Base-by-base conservation (phyloP, 108 stramenopile genomes). In the Cyclostephanos invisitatus region DNA sequence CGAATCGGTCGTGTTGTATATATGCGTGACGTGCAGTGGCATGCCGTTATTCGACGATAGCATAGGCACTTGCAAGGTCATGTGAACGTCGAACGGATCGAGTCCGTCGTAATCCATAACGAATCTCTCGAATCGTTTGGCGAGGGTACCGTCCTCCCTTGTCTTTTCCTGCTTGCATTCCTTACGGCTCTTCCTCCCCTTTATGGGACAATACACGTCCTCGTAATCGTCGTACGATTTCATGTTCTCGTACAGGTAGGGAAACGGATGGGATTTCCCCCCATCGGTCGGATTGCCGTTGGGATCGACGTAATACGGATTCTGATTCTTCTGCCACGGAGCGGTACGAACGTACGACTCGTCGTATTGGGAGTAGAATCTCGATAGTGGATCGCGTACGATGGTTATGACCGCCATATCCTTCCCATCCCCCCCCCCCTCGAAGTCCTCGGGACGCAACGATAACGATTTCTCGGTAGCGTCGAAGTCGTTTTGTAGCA, bases 111-210 rank as follows among this genome's bases (percentile, higher is more conserved):
- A 80, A 9, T 73, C 64, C 12, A 18, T 11, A 0, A 74, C 73
- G 57, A 80, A 80, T 37, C 79, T 67, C 64, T 80, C 79, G 21
- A 80, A 74, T 61, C 63, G 58, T 21, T 63, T 37, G 22, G 79
- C 63, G n/a, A 80, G 56, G 7, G 79, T 80, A 8, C 79, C 79
- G 70, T 80, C 74, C 46, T 80, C 79, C 40, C 22, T 49, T 0
- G 72, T 50, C 25, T 48, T 32, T n/a, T 53, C 62, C n/a, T 63
- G 22, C 14, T 47, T 28, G 48, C 79, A 80, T 25, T 69, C 68
- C 44, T 36, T 73, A 1, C 67, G 60, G 57, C 28, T 55, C 4
- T 72, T 67, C 22, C 60, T 4, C 9, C 37, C 40, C 2, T 36
- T 21, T 8, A 40, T 61, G n/a, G 60, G 60, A 61, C 60, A 61